Base-by-base conservation (phyloP, 2,329 filamentous ascomycete species). In the Sarocladium oryzae region DNA sequence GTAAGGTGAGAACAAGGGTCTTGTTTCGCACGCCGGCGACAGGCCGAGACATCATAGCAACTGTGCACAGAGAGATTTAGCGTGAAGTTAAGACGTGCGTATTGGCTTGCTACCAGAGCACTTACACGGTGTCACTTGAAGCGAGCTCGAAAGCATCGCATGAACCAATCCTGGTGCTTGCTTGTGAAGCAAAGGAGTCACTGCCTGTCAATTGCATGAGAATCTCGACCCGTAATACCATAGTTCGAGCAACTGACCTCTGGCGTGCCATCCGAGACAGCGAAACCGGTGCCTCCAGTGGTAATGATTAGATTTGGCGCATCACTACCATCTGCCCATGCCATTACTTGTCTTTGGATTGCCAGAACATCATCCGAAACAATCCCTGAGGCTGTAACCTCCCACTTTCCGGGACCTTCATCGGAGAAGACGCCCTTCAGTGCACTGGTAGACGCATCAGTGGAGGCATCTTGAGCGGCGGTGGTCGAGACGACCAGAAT, bases 1-100 rank as follows among this genome's bases (percentile, higher is more conserved):
- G 93, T 3, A 99, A 73, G 0, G 93, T 99, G 55, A 96, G 71
- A 21, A 99, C 86, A 50, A 99, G 69, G 1, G 89, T 85, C 54
- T 82, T 83, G 55, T 92, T 85, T 28, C 93, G 78, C 2, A 95
- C 84, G 2, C 93, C 93, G 20, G 93, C 93, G 11, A 95, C 88
- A 4, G 93, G 93, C 41, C 93, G 82, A 49, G 93, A 88, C 93
- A 99, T 99, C 73, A 96, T 85, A 40, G 93, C 93, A 70, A 99
- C 90, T 95, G 52, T 21, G 15, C 4, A 21, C 13, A 49, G 24
- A 13, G 16, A 6, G 4, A 30, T 21, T 46, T 20, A 46, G 41
- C 10, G 13, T 30, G n/a, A 36, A 18, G 5, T 5, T 36, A 18
- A 7, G 11, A 9, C 33, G 28, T 6, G 15, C 8, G n/a, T 6